A percentile compares a stretch with the other conserved stretches of the same genome.
These are phyloP conservation scores for Diaporthe ilicicola DNA, from an alignment of 2,329 filamentous ascomycete species.

Conservation along the genomic window DNA sequence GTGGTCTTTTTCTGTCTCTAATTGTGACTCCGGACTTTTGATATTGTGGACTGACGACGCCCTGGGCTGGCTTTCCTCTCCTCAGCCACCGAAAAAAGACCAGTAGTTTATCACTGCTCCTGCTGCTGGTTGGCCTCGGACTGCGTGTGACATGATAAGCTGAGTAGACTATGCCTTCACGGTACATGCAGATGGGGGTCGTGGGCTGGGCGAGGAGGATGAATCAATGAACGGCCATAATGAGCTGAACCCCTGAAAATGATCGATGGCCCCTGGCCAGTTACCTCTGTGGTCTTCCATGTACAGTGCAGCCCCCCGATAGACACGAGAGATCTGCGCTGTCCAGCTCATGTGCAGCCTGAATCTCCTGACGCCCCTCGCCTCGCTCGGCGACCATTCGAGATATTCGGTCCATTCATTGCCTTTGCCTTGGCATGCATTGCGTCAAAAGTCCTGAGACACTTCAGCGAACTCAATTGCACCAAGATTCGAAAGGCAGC, in stretches of 20 bases:
- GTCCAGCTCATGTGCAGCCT: too few species aligned
- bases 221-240: not conserved
- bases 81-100: not conserved
- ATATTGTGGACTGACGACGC: not conserved
- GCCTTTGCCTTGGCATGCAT: not conserved
- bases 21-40: not conserved
- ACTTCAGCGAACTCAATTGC: constrained; percentile 11
- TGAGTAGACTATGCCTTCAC: not conserved
- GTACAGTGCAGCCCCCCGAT: too few species aligned
- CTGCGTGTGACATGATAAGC: not conserved
- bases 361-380: not conserved
- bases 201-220: too few species aligned
- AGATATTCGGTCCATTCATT: too few species aligned
- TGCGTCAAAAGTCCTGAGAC: constrained; percentile 12
- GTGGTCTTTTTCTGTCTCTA: not conserved
- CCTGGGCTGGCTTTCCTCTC: not conserved
- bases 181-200: too few species aligned
- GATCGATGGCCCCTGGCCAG: not conserved
- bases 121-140: not conserved
- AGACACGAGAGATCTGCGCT: too few species aligned
- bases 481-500: not conserved
- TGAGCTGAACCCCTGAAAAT: constrained; percentile 6
- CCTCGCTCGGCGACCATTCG: not conserved
- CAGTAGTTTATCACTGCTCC: not conserved
- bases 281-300: too few species aligned